Evolutionary conservation across 768 basidiomycete genomes (phyloP), one percentile per base, ranked within the genome.

Genomic region (Mycena olivaceomarginata): DNA sequence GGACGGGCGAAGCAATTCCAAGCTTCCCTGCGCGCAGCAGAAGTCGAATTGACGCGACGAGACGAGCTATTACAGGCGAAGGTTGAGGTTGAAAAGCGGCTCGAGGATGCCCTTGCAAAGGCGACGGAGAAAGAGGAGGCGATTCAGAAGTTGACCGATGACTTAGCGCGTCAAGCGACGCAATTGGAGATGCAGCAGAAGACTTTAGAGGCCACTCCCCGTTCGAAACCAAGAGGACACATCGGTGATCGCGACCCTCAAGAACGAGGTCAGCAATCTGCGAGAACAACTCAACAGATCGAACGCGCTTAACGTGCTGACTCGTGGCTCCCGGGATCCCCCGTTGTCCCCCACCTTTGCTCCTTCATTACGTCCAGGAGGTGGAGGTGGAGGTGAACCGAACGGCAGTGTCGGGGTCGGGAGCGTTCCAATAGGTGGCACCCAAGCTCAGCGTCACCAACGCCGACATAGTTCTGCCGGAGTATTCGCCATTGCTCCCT

Each of bases 201-300:
- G 79, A 86, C 91, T 16, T 88, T 94, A 46, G 96, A 96, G 63
- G 81, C 85, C 68, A 88, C 92, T n/a, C 0, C 94, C 95, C 8
- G 85, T 87, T 62, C 92, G 94, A 78, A 94, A 91, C 63, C 91
- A 92, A 6, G 98, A 98, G 80, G 97, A 99, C 82, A 93, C 89
- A 78, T 94, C 95, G 18, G 94, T 98, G 56, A 97, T 99, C 77
- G 88, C 93, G 78, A 94, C 94, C 0, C 92, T 99, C 81, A 97
- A 98, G 85, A 95, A 93, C 80, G 98, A 99, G 88, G 94, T 99
- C 80, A 94, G 94, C 85, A 94, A 88, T 81, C 91, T 99, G 41
- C 96, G 97, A 75, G 98, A 99, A 83, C 98, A 99, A 83, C 93
- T 99, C 79, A 98, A 98, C 81, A 93, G 98, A 43, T 93, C 97